Percentiles rank a stretch among this genome's conserved stretches.
phyloP scores from a whole-genome alignment of 2,329 filamentous ascomycete species.

The Leptographium lundbergii region DNA sequence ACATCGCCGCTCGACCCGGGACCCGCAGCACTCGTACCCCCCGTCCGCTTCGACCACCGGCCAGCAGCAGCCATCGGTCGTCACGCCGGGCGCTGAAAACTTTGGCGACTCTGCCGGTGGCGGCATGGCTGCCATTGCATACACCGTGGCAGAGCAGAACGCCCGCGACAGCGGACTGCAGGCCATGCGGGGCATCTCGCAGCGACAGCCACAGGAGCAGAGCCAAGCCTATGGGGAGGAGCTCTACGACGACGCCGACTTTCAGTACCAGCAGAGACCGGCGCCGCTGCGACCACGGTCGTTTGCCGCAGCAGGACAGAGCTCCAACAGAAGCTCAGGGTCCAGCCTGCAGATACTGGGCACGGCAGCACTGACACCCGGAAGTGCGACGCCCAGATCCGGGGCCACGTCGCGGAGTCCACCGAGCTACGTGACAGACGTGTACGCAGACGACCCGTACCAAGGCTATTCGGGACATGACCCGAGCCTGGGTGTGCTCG shows the following conservation, averaged over 20 bases:
- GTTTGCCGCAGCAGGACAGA: background rate
- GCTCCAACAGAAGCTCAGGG: conserved; percentile 17
- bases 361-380: conserved; percentile 21
- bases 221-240: too few relatives aligned
- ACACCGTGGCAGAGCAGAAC: conserved; percentile 51
- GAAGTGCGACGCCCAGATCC: conserved; percentile 21
- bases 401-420: conserved; percentile 34
- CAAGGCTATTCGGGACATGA: conserved; percentile 41
- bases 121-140: conserved; percentile 55
- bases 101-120: conserved; percentile 49
- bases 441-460: conserved; percentile 55
- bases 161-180: conserved; percentile 52
- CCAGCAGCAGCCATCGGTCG: conserved; percentile 21
- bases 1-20: background rate
- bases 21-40: background rate
- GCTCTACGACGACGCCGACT: too few relatives aligned
- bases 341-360: conserved; percentile 28
- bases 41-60: background rate
- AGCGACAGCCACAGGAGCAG: conserved; percentile 8
- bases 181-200: conserved; percentile 32
- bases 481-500: conserved; percentile 44
- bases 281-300: conserved; percentile 7
- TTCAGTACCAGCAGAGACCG: too few relatives aligned
- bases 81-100: conserved; percentile 55
- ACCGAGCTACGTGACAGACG: conserved; percentile 28